A percentile compares a stretch with the other conserved stretches of the same genome.
These are phyloP conservation scores for Venturia aucupariae DNA, from an alignment of 2,329 filamentous ascomycete genomes.

Conservation along the genomic window DNA sequence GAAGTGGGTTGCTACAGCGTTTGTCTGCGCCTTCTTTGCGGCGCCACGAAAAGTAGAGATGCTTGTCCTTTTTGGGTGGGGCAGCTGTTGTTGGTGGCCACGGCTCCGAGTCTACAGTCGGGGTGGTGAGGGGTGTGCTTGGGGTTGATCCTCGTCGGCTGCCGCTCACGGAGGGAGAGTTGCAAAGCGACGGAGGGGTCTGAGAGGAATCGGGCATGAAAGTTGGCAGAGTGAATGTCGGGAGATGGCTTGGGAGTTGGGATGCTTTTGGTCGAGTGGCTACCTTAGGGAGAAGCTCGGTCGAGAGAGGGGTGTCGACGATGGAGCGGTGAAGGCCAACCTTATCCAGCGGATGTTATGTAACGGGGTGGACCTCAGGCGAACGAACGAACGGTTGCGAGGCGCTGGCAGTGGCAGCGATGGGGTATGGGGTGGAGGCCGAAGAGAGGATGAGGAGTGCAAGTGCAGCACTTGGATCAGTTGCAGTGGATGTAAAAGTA, in stretches of 20 bases:
- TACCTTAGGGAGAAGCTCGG: conserved; percentile 4
- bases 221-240: neutral
- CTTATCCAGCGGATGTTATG: neutral
- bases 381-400: neutral
- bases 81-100: conserved; percentile 31
- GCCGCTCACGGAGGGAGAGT: conserved; percentile 41
- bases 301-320: neutral
- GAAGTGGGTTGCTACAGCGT: neutral
- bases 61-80: conserved; percentile 25
- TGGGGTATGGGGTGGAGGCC: neutral
- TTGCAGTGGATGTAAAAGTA: too few species aligned
- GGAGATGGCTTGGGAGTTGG: neutral
- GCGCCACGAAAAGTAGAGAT: conserved; percentile 36
- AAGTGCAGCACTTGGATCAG: neutral
- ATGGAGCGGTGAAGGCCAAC: neutral
- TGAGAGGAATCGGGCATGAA: conserved; percentile 10
- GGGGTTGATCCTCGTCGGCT: conserved; percentile 41
- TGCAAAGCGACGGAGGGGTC: conserved; percentile 40
- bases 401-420: neutral
- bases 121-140: conserved; percentile 40
- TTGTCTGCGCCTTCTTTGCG: conserved; percentile 25
- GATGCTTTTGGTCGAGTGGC: neutral
- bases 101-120: conserved; percentile 28
- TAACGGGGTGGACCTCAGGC: neutral
- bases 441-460: neutral